A percentile compares a stretch with the other conserved stretches of the same genome.
Evolutionary conservation across 2,329 filamentous ascomycete genomes (phyloP).

Genomic region (Hypoxylon sp.): DNA sequence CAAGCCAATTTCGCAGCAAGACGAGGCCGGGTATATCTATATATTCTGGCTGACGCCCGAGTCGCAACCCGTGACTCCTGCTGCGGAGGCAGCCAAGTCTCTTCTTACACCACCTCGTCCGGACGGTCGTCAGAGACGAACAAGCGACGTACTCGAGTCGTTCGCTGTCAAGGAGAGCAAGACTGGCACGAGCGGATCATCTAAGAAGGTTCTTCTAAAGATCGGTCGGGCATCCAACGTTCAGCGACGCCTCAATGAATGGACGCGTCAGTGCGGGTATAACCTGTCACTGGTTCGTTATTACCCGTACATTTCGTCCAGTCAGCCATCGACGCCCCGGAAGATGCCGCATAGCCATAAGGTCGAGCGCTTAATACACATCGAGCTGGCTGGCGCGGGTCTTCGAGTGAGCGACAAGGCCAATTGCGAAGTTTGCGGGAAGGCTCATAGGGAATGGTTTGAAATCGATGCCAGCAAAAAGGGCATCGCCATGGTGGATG

Average conservation of each 20-base stretch:
- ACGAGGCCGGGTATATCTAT: constrained; percentile 95
- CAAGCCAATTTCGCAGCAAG: constrained; percentile 79
- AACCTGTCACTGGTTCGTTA: constrained; percentile 89
- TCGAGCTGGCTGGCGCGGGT: constrained; percentile 81
- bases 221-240: constrained; percentile 84
- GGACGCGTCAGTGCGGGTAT: constrained; percentile 93
- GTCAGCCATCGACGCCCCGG: constrained; percentile 61
- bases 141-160: constrained; percentile 69
- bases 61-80: constrained; percentile 66
- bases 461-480: constrained; percentile 82
- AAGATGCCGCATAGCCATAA: constrained; percentile 90
- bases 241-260: constrained; percentile 90
- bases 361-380: constrained; percentile 90
- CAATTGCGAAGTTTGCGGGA: constrained; percentile 83
- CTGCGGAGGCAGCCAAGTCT: constrained; percentile 71
- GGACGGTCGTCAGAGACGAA: constrained; percentile 59
- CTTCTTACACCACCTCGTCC: constrained; percentile 68
- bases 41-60: constrained; percentile 95
- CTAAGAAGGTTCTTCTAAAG: constrained; percentile 75
- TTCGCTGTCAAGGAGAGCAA: constrained; percentile 59
- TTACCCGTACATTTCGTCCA: constrained; percentile 82
- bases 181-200: constrained; percentile 46
- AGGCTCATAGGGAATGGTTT: constrained; percentile 95
- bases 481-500: constrained; percentile 75
- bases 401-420: constrained; percentile 66